Base-by-base conservation (phyloP, 805 yeast species). In the Nakazawaea peltata region DNA sequence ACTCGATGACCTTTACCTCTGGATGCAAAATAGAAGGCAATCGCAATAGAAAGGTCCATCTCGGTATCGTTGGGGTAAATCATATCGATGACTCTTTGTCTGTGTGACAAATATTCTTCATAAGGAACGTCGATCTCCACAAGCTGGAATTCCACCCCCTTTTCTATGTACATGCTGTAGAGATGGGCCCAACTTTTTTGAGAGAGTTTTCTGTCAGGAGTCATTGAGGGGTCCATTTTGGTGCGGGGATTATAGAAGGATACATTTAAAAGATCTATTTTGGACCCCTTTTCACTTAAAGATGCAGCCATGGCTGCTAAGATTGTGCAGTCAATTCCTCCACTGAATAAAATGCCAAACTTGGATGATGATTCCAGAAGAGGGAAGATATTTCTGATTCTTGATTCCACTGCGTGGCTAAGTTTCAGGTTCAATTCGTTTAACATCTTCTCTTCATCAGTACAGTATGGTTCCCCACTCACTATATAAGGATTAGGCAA, bases 41-140 rank as follows among this genome's bases (percentile, higher is more conserved):
- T 75, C 1, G 97, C 97, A 34, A 92, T 92, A 1, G 95, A 83
- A 16, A 87, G 58, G 54, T 92, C 99, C 97, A 92, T 92, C 44
- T 87, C 97, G 0, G 96, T 87, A 29, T 72, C 67, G 40, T 77
- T 74, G 0, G 99, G 98, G 48, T 67, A 77, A 69, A 92, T 92
- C 28, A 90, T 59, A 18, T 68, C 60, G 29, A 65, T 56, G 0
- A 90, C 94, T 3, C 60, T 53, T 1, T 61, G 55, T 34, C 67
- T 69, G 25, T 70, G 70, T 2, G 48, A 28, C 8, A 71, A 47
- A 58, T 86, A 85, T 32, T 74, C 79, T 5, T 70, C 72, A 48
- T 81, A 88, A 1, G 81, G 59, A 2, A 92, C 81, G 49, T 92
- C 72, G 4, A 84, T 66, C 47, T 87, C 88, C 2, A 81, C 65